Evolutionary conservation across 495 filamentous ascomycete species (phyloP), one percentile per base, ranked within the genome.

Genomic region (Venustampulla echinocandica): DNA sequence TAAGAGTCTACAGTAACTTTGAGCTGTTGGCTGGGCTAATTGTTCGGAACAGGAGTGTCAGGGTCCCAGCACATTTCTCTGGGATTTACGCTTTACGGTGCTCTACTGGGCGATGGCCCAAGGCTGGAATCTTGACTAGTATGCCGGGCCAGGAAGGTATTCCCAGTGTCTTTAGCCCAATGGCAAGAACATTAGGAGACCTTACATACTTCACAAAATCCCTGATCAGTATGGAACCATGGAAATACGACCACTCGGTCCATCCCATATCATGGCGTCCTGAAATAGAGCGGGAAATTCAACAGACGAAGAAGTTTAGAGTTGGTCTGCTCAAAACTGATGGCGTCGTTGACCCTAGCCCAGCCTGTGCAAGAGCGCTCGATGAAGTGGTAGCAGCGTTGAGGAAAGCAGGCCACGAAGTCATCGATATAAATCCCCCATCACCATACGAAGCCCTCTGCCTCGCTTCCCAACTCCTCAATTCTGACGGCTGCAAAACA

Each of bases 131-230:
- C 50, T 69, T 72, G 28, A 95, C 92, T 2, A 90, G 84, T 52
- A 96, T 96, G 90, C 78, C 85, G 0, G 90, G 90, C 0, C 90
- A 98, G 62, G 90, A 98, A 62, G 90, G 90, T 2, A 80, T 98
- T 24, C 74, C 84, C 2, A 86, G 82, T 57, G 85, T 94, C 18
- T 96, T 90, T 62, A 90, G 85, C 44, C 90, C 90, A 2, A 96
- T 98, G 92, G 75, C 92, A 10, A 75, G 88, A 46, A 95, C 92
- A 1, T 64, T 96, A 57, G 77, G 76, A 32, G 90, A 98, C 58
- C 65, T 98, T 25, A 74, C 71, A 13, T 95, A 93, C 64, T 95
- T 98, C 61, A 80, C 84, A n/a, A 74, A 75, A 32, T 76, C 79
- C 18, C 66, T 95, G 30, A 70, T 95, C 30, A 66, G 75, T 15